Base-by-base conservation (phyloP, 192 early-diverging fungal species). In the Chytriomyces sp. region DNA sequence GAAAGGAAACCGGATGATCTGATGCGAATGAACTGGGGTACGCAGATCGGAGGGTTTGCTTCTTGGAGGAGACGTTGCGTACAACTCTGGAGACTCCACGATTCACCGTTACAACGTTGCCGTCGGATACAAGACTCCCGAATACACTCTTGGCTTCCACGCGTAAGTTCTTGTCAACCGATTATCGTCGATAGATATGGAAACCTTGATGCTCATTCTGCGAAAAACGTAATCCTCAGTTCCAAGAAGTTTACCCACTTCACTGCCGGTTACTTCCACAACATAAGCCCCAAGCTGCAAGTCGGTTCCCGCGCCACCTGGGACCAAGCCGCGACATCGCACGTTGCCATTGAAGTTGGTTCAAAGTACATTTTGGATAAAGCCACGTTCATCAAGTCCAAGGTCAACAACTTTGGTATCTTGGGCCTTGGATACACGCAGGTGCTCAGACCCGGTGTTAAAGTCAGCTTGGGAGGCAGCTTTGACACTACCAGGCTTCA, bases 231-330 rank as follows among this genome's bases (percentile, higher is more conserved):
- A n/a, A 13, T 48, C 6, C 28, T 53, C 23, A 89, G 89, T 83
- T 90, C 91, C 81, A 97, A 98, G 92, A 93, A 92, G 45, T 89
- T 98, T 82, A 91, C 87, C 87, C 78, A 90, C 79, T 96, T 95
- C 89, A 86, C 97, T 72, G 93, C 95, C 63, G 92, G 95, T 6
- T 97, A 97, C 93, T 98, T 93, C 93, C 98, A 99, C 90, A 93
- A 93, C 76, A 94, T 99, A 72, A 93, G 87, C 81, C 50, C 85
- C 65, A 91, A 92, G 64, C 90, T 98, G 81, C 96, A 99, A 88
- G 96, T 95, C 74, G 96, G 94, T 82, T 95, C 92, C 71, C 92
- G 93, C 80, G 96, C 97, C 64, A 86, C 92, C 76, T 99, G 95
- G 92, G 89, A 92, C 85, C 90, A 91, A 83, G 87, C 89, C 79